Conservation (phyloP, 768 basidiomycete genomes). For the Phaeolepiota aurea region DNA sequence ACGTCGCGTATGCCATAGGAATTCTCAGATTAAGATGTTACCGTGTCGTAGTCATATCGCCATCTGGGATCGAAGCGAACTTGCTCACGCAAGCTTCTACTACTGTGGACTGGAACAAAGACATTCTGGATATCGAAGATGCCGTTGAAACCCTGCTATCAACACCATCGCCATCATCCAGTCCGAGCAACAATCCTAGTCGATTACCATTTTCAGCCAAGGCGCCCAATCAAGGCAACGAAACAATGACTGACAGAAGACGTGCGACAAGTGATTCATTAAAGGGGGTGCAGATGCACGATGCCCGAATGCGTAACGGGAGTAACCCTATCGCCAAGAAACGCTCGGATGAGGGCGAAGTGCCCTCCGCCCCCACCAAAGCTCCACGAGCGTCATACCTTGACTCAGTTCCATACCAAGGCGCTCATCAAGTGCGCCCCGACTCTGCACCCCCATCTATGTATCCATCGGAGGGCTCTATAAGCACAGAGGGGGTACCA, state of each 20-base stretch:
- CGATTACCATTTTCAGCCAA: too few relatives aligned
- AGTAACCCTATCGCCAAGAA: not conserved
- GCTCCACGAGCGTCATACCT: too few relatives aligned
- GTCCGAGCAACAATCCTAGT: not conserved
- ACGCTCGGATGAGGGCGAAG: too few relatives aligned
- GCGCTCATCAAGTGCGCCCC: not conserved
- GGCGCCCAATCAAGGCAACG: too few relatives aligned
- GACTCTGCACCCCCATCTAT: not conserved
- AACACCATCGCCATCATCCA: not conserved
- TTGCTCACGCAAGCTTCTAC: constrained; percentile 39
- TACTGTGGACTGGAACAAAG: constrained; percentile 36
- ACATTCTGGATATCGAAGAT: constrained; percentile 20
- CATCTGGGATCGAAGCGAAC: constrained; percentile 21
- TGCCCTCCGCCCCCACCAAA: too few relatives aligned
- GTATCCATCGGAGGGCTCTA: not conserved
- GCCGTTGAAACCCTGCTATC: constrained; percentile 6
- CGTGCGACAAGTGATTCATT: too few relatives aligned
- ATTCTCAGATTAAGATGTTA: constrained; percentile 39
- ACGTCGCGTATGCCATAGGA: constrained; percentile 51
- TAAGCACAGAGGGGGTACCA: not conserved
- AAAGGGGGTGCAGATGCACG: not conserved
- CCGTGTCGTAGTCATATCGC: constrained; percentile 35
- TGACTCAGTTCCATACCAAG: too few relatives aligned
- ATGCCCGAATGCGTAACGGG: not conserved
- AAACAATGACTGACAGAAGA: too few relatives aligned